A percentile compares a stretch with the other conserved stretches of the same genome.
Evolutionary conservation across 2,329 filamentous ascomycete species (phyloP).

Genomic region (Phialemonium atrogriseum): DNA sequence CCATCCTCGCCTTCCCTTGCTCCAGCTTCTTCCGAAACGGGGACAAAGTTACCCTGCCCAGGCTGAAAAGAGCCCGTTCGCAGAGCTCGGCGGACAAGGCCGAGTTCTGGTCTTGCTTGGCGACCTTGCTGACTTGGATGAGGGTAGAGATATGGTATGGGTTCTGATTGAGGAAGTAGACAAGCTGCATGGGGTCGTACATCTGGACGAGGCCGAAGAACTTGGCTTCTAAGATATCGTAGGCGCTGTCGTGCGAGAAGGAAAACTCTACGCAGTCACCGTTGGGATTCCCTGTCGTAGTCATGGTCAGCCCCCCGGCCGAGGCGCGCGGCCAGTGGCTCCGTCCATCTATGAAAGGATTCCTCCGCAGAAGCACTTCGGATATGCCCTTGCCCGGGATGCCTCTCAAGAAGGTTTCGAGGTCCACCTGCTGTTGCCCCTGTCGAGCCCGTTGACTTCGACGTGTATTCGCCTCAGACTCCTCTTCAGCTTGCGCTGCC

Average conservation of each 20-base stretch:
- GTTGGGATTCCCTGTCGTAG: slow-evolving; percentile 34
- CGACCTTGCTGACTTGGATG: slow-evolving; percentile 88
- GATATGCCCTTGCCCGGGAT: slow-evolving; percentile 56
- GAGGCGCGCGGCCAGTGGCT: slow-evolving; percentile 78
- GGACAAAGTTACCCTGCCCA: slow-evolving; percentile 81
- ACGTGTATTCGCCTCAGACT: slow-evolving; percentile 32
- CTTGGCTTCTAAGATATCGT: slow-evolving; percentile 64
- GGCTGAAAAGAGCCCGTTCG: slow-evolving; percentile 85
- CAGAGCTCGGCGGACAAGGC: slow-evolving; percentile 79
- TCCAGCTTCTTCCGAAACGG: slow-evolving; percentile 70
- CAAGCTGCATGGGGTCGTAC: slow-evolving; percentile 72
- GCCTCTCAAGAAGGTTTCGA: slow-evolving; percentile 41
- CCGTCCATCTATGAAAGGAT: slow-evolving; percentile 78
- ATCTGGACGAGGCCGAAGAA: slow-evolving; percentile 81
- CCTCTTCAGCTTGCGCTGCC: slow-evolving; percentile 41
- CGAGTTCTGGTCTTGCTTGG: slow-evolving; percentile 84
- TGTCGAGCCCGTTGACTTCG: slow-evolving; percentile 24
- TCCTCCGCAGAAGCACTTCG: slow-evolving; percentile 64
- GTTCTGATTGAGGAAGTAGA: slow-evolving; percentile 63
- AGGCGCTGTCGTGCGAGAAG: slow-evolving; percentile 66
- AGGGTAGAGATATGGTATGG: slow-evolving; percentile 90
- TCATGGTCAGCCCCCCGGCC: slow-evolving; percentile 79
- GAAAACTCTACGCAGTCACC: slow-evolving; percentile 61
- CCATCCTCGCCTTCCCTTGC: slow-evolving; percentile 69
- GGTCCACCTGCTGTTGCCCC: slow-evolving; percentile 40